Base-by-base conservation (phyloP, 805 yeast species). In the Brettanomyces sp. region DNA sequence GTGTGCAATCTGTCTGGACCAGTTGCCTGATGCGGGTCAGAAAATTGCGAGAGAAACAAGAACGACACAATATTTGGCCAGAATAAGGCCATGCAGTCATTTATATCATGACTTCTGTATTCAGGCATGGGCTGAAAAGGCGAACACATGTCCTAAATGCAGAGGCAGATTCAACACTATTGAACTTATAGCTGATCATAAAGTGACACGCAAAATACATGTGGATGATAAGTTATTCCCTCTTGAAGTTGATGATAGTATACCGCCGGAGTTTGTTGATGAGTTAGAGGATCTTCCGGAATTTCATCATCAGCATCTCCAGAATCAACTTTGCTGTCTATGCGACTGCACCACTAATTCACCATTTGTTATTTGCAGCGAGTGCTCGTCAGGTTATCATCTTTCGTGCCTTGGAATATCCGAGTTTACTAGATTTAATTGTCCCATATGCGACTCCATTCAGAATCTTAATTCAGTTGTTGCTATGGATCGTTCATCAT, bases 141-240 rank as follows among this genome's bases (percentile, higher is more conserved):
- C 67, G 14, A 64, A 63, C 39, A 60, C 65, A 12, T 64, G 69
- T 42, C 68, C 70, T 5, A 56, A 61, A 45, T 65, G 70, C 45
- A 53, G 69, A 6, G 43, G 56, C 2, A 51, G 47, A 14, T 55
- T 61, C 43, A 50, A 54, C 6, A 24, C 37, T 4, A 51, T 62
- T 6, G 63, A 57, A 42, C 25, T 58, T 9, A 13, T 55, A 7
- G 47, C 53, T 1, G 46, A 47, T 3, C 44, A 44, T 3, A 40
- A 47, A 5, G 56, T 55, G 4, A 21, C 58, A 8, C 54, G 54
- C n/a, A 38, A 41, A 4, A 47, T 53, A 3, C 23, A 49, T 1
- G 53, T 62, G 13, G 56, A 56, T 21, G 55, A 54, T 39, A 56
- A 55, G 41, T 45, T 45, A 25, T 56, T 53, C 23, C 56, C 63